These are phyloP conservation scores for Asparagopsis taxiformis DNA, from an alignment of 31 red algal genomes.

Conservation along the genomic window DNA sequence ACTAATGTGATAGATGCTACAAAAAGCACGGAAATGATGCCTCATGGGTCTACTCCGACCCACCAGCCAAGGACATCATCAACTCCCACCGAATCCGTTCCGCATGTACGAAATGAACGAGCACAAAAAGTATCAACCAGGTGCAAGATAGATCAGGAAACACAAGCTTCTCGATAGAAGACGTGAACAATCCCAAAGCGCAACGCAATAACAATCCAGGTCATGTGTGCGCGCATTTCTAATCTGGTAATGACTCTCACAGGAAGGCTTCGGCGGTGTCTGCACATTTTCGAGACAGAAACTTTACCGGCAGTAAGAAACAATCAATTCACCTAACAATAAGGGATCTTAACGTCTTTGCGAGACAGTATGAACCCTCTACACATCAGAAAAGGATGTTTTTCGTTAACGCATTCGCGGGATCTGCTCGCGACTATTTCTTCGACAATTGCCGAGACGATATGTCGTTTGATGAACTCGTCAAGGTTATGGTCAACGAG, in stretches of 20 bases:
- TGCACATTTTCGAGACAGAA: not conserved
- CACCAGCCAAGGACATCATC: too few relatives aligned
- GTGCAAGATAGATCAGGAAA: too few relatives aligned
- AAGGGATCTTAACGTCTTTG: not conserved
- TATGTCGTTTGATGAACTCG: not conserved
- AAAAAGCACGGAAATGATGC: too few relatives aligned
- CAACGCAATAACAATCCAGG: too few relatives aligned
- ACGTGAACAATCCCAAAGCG: too few relatives aligned
- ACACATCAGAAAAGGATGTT: not conserved
- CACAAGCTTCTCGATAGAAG: too few relatives aligned
- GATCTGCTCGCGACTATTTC: constrained; percentile 4
- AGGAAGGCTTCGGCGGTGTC: constrained; percentile 6
- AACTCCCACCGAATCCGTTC: too few relatives aligned
- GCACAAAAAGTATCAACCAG: too few relatives aligned
- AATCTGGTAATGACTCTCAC: not conserved
- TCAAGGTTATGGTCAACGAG: constrained; percentile 5
- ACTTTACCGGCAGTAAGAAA: not conserved
- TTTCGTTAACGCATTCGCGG: constrained; percentile 1
- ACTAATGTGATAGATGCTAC: too few relatives aligned
- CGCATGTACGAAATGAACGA: too few relatives aligned
- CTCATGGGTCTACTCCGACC: too few relatives aligned
- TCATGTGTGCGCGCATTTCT: too few relatives aligned
- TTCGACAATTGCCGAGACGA: not conserved
- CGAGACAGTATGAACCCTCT: not conserved
- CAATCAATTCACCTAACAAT: not conserved